Percentiles rank a stretch among this genome's conserved stretches.
Evolutionary conservation across 495 filamentous ascomycete species (phyloP).

Genomic region (Penicillium canariense): DNA sequence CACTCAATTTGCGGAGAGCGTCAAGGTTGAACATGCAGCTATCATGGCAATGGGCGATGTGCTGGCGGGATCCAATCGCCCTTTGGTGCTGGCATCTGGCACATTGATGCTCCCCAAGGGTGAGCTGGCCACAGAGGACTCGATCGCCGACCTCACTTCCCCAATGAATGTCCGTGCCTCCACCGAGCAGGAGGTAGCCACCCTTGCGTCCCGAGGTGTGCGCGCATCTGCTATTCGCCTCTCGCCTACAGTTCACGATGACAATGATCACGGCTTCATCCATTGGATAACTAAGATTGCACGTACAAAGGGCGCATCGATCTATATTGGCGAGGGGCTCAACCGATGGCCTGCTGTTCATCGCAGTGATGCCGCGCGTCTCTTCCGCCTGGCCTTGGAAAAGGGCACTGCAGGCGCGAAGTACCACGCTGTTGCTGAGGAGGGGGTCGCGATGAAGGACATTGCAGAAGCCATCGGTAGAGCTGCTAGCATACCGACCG

Average conservation of each 20-base stretch:
- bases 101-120: constrained; percentile 36
- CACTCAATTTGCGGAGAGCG: constrained; percentile 29
- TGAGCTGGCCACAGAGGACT: constrained; percentile 33
- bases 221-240: constrained; percentile 39
- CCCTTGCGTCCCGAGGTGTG: constrained; percentile 32
- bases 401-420: constrained; percentile 36
- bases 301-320: constrained; percentile 27
- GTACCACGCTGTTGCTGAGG: constrained; percentile 43
- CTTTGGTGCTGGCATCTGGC: constrained; percentile 44
- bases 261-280: constrained; percentile 36
- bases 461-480: constrained; percentile 40
- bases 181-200: constrained; percentile 27
- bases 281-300: constrained; percentile 31
- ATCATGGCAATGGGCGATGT: constrained; percentile 37
- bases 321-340: constrained; percentile 44
- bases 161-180: constrained; percentile 23
- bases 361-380: constrained; percentile 37
- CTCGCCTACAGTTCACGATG: constrained; percentile 42
- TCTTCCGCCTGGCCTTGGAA: constrained; percentile 44
- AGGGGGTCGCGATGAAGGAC: constrained; percentile 37
- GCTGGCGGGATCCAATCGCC: constrained; percentile 32
- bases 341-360: constrained; percentile 44
- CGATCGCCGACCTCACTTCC: constrained; percentile 9
- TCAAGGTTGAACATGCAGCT: constrained; percentile 31
- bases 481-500: constrained; percentile 28